These are phyloP conservation scores for Penicillium frequentans DNA, from an alignment of 2,329 filamentous ascomycete species.

Conservation along the genomic window DNA sequence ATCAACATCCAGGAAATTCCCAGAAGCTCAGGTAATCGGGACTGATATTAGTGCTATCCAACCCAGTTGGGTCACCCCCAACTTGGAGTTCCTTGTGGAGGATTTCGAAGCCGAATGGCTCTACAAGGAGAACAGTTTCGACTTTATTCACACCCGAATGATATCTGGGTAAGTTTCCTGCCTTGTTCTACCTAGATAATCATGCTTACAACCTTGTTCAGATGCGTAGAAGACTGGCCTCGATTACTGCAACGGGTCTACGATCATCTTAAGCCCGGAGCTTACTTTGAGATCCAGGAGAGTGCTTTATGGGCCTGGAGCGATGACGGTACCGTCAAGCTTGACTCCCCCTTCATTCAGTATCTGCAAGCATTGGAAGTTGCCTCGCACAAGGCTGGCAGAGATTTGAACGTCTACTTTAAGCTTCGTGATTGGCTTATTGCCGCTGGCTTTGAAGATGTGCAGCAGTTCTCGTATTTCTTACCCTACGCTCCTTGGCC, in stretches of 20 bases:
- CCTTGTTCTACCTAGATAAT: background rate
- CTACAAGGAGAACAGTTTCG: background rate
- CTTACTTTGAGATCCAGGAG: constrained; percentile 27
- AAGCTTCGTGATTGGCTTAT: constrained; percentile 18
- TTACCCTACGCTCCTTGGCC: constrained; percentile 17
- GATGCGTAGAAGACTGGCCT: constrained; percentile 8
- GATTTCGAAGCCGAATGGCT: constrained; percentile 28
- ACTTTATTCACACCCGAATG: background rate
- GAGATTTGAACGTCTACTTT: constrained; percentile 20
- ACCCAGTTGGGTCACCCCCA: constrained; percentile 4
- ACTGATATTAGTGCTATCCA: constrained; percentile 43
- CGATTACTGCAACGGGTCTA: constrained; percentile 4
- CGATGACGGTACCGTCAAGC: constrained; percentile 24
- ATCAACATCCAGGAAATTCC: constrained; percentile 26
- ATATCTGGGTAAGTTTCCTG: background rate
- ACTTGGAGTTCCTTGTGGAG: constrained; percentile 27
- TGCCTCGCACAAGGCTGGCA: constrained; percentile 7
- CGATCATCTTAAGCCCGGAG: constrained; percentile 28
- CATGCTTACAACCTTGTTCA: background rate
- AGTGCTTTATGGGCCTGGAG: constrained; percentile 20
- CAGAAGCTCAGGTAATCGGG: constrained; percentile 35
- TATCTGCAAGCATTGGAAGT: constrained; percentile 11
- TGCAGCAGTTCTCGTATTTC: constrained; percentile 12
- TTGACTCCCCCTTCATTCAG: constrained; percentile 9
- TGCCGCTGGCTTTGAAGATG: constrained; percentile 30